Conservation (phyloP, 768 basidiomycete genomes). For the Boletus pseudopeckii region DNA sequence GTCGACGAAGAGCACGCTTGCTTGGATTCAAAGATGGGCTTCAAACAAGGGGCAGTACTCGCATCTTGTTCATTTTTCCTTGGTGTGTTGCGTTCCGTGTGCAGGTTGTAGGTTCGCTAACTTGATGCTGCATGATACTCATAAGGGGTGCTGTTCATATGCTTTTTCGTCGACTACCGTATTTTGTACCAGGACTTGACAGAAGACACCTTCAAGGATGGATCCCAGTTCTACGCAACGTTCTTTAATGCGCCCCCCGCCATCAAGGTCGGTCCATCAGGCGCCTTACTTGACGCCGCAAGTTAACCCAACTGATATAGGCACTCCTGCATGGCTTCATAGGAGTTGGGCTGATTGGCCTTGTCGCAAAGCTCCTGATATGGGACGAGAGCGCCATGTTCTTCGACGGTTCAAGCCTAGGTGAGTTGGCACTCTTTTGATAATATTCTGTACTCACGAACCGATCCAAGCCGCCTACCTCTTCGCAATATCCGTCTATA, state of each 20-base stretch:
- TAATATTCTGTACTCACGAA: conserved; percentile 10
- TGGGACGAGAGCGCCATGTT: conserved; percentile 95
- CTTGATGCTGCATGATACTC: neutral
- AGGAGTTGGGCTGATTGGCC: conserved; percentile 69
- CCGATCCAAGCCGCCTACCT: conserved; percentile 61
- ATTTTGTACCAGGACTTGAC: conserved; percentile 70
- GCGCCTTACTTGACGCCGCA: neutral
- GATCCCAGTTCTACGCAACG: conserved; percentile 85
- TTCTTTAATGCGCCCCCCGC: conserved; percentile 93
- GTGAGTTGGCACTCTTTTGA: conserved; percentile 40
- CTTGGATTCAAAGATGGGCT: conserved; percentile 58
- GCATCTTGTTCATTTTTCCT: conserved; percentile 88
- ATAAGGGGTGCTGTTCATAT: conserved; percentile 77
- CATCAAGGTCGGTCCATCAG: conserved; percentile 65
- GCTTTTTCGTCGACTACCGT: conserved; percentile 84
- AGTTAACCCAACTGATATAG: conserved; percentile 35
- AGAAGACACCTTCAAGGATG: conserved; percentile 65
- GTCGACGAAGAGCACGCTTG: neutral
- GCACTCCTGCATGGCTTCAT: conserved; percentile 85
- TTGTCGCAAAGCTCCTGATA: conserved; percentile 74
- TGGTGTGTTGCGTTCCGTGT: conserved; percentile 46
- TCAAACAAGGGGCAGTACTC: conserved; percentile 85
- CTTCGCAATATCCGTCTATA: conserved; percentile 75
- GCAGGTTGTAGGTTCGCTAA: conserved; percentile 14
- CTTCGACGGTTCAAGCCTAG: conserved; percentile 88